Percentiles rank a stretch among this genome's conserved stretches.
Conservation (phyloP, 2,329 filamentous ascomycete genomes). For the Fusarium poae region DNA sequence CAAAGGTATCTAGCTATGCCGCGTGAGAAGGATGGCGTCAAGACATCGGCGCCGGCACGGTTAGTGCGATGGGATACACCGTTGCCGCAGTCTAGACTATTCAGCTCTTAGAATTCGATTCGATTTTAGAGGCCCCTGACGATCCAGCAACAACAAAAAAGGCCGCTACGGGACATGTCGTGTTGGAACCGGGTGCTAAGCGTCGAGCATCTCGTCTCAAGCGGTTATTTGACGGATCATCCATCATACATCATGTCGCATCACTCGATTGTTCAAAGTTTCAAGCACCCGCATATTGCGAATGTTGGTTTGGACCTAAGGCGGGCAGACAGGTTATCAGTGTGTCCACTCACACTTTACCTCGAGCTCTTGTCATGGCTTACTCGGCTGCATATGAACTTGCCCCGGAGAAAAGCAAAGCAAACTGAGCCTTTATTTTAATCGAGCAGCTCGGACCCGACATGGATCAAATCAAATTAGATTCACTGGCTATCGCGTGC, state of each 20-base stretch:
- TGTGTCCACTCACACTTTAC: slow-evolving; percentile 35
- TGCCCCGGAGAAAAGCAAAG: slow-evolving; percentile 27
- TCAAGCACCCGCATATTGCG: slow-evolving; percentile 32
- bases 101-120: slow-evolving; percentile 20
- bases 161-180: slow-evolving; percentile 36
- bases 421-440: slow-evolving; percentile 27
- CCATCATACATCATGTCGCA: slow-evolving; percentile 26
- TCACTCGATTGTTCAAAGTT: slow-evolving; percentile 34
- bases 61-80: slow-evolving; percentile 41
- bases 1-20: slow-evolving; percentile 7
- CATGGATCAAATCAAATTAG: slow-evolving; percentile 25
- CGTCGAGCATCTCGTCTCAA: slow-evolving; percentile 23
- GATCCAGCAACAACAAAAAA: slow-evolving; percentile 27
- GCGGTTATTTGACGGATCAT: slow-evolving; percentile 19
- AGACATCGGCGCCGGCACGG: slow-evolving; percentile 24
- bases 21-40: slow-evolving; percentile 36
- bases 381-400: slow-evolving; percentile 26
- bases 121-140: slow-evolving; percentile 31
- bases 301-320: slow-evolving; percentile 19
- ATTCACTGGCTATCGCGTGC: slow-evolving; percentile 33
- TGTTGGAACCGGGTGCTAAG: slow-evolving; percentile 25
- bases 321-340: slow-evolving; percentile 15
- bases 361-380: slow-evolving; percentile 24
- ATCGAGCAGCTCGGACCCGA: slow-evolving; percentile 8
- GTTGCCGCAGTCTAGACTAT: slow-evolving; percentile 39